Base-by-base conservation (phyloP, 1,139 yeast genomes). In the Lodderomyces beijingensis region DNA sequence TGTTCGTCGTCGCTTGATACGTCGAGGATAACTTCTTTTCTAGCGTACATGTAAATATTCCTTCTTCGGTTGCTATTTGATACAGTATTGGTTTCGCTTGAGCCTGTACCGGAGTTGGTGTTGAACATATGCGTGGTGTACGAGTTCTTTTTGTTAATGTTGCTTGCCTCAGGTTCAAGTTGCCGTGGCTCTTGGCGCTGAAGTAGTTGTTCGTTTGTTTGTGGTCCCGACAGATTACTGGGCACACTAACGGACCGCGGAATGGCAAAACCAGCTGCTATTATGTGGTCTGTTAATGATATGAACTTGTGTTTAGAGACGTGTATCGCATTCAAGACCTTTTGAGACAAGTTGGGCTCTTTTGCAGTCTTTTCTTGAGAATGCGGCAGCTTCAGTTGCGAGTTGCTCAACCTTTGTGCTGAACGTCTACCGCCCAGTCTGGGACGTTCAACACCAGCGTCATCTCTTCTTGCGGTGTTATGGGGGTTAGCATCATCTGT, bases 241-340 rank as follows among this genome's bases (percentile, higher is more conserved):
- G 65, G 50, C 1, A 55, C 68, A 45, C 74, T 66, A 6, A 68
- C 74, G 0, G 79, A 70, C 28, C 79, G 46, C 0, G 80, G 79
- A 12, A 73, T 70, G n/a, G 78, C 77, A 47, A 77, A 58, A 15
- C 79, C 80, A 25, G 75, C 72, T n/a, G 78, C 76, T 39, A 77
- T 74, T 11, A 75, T 62, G 19, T 62, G 65, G 51, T 77, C 83
- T 0, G 83, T 73, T 31, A 72, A 55, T 34, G 62, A 54, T 22
- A 71, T 42, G 29, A 77, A 51, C 1, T 64, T 55, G 21, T 60
- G 53, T 16, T 63, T 61, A 0, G 74, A 55, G 11, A 49, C 46
- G n/a, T 43, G 51, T 9, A 59, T 42, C 1, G 59, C 41, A 12
- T 32, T 27, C 2, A 32, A 9, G 4, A 46, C 25, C n/a, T 25